Percentiles rank a stretch among this genome's conserved stretches.
These are phyloP conservation scores for Lentithecium fluviatile DNA, from an alignment of 495 filamentous ascomycete genomes.

Conservation along the genomic window DNA sequence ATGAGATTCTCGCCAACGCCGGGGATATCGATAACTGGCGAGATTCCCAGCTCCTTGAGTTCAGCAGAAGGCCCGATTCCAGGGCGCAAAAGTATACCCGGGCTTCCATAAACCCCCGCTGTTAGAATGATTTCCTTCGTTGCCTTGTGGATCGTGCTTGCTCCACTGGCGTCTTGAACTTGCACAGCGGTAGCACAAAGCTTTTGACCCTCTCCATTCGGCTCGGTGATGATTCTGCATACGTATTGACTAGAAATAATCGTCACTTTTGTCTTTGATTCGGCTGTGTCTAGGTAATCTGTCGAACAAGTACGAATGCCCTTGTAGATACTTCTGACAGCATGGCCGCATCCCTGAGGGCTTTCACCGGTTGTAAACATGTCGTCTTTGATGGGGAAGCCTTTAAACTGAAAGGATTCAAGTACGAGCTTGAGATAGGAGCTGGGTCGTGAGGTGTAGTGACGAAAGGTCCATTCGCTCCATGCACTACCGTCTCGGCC, in stretches of 20 bases:
- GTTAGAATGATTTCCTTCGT: slow-evolving; percentile 22
- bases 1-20: slow-evolving; percentile 22
- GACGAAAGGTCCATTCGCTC: slow-evolving; percentile 1
- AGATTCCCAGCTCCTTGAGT: slow-evolving; percentile 13
- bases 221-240: neutral
- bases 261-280: neutral
- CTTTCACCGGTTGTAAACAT: slow-evolving; percentile 17
- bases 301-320: slow-evolving; percentile 1
- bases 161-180: neutral
- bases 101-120: slow-evolving; percentile 2
- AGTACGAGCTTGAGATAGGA: neutral
- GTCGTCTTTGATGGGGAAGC: neutral
- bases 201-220: neutral
- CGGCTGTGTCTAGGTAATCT: neutral
- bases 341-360: slow-evolving; percentile 34
- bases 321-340: neutral
- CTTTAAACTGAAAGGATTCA: slow-evolving; percentile 6
- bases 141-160: neutral
- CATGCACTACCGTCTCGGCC: slow-evolving; percentile 45
- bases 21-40: slow-evolving; percentile 5
- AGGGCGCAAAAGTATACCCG: slow-evolving; percentile 6
- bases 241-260: neutral
- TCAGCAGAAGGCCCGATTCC: slow-evolving; percentile 11
- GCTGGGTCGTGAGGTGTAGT: slow-evolving; percentile 3
- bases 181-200: neutral